Evolutionary conservation across 345 rosid species (phyloP), one percentile per base, ranked within the genome.

Genomic region (thale cress (Arabidopsis thaliana)): DNA sequence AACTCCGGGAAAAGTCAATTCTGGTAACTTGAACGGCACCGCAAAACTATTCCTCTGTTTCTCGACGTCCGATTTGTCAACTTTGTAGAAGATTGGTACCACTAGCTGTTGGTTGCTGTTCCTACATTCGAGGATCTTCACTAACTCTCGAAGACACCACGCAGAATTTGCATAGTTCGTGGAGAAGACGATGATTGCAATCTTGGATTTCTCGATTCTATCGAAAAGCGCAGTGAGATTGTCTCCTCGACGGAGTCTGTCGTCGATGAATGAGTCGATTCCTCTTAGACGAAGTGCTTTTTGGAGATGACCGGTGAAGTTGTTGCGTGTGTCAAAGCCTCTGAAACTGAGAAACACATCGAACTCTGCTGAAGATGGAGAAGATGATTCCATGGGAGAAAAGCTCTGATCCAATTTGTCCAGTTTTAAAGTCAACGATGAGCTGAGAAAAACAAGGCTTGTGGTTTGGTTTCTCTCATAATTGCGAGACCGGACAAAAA

Each of bases 291-390:
- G 38, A 2, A 80, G 71, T 0, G 78, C 78, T 12, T 59, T 70
- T 1, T 72, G 55, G 70, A 80, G 83, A 56, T 80, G 81, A 8
- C 81, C 69, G 0, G 81, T 77, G 73, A 80, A 76, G 52, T 77
- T 73, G 56, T 77, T 69, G 23, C 83, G 75, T 4, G 72, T 77
- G 69, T 80, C 83, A 2, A 23, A 22, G 4, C 83, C 80, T 77
- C 83, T 77, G 67, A 80, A 80, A 63, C 83, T 80, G 3, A 80
- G 65, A 59, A 80, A 80, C 51, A 80, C 81, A 4, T 77, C 83
- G 45, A 37, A 22, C 34, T 65, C 79, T 52, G 75, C 41, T n/a
- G 79, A 52, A 1, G n/a, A 16, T 1, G 32, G 32, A 52, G 46
- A 9, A 9, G 45, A 65, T 13, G 30, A 59, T 9, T 68, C 64